phyloP scores from a whole-genome alignment of 163 green algal species.

The Scenedesmus sp. region DNA sequence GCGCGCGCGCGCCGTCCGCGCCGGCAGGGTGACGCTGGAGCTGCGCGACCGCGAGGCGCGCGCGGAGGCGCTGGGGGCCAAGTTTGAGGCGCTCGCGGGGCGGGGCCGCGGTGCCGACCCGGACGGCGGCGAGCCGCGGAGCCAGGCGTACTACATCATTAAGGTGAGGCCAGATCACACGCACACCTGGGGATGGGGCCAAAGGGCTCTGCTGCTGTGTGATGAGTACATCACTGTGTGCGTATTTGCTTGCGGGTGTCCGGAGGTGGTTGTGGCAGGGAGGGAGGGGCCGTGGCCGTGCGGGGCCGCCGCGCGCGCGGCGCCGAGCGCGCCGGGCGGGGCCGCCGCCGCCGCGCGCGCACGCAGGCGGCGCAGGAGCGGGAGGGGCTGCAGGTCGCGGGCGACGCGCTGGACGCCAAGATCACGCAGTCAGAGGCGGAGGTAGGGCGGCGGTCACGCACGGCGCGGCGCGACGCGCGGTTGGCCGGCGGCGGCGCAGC shows the following conservation, averaged over 20 bases:
- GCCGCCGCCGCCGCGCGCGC: no score
- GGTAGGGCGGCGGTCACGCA: slow-evolving; percentile 44
- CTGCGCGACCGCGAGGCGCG: slow-evolving; percentile 71
- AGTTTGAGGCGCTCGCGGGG: slow-evolving; percentile 74
- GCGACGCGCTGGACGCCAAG: slow-evolving; percentile 74
- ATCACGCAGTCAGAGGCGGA: slow-evolving; percentile 72
- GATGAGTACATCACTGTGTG: no score
- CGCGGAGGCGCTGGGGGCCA: slow-evolving; percentile 75
- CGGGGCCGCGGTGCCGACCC: slow-evolving; percentile 57
- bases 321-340: no score
- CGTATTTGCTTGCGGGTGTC: neutral
- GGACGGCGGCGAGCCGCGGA: slow-evolving; percentile 63
- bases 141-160: slow-evolving; percentile 91
- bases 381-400: slow-evolving; percentile 83
- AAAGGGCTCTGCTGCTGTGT: neutral
- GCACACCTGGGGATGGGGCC: no score
- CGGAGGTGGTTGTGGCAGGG: neutral
- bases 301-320: no score
- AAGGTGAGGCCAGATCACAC: slow-evolving; percentile 71
- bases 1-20: no score
- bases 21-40: slow-evolving; percentile 73
- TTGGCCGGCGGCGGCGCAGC: no score
- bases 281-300: no score
- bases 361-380: slow-evolving; percentile 75
- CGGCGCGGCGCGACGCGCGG: no score